Percentiles rank a stretch among this genome's conserved stretches.
These are phyloP conservation scores for Suhomyces yuchorum DNA, from an alignment of 1,139 yeast species.

Conservation along the genomic window DNA sequence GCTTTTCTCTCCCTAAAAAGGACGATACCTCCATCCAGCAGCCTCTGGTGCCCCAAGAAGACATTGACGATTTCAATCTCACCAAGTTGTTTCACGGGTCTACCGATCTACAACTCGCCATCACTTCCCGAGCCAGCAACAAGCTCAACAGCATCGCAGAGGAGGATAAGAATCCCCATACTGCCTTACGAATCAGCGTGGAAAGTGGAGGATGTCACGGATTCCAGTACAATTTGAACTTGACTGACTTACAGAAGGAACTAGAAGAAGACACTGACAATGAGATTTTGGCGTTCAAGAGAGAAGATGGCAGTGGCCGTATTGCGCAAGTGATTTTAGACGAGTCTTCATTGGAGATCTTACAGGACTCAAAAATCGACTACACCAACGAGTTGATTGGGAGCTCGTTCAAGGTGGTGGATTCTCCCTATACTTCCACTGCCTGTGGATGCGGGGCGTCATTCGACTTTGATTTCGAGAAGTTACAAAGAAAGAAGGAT, in stretches of 20 bases:
- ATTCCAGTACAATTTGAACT: conserved; percentile 79
- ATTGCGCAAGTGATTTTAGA: conserved; percentile 73
- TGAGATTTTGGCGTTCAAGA: conserved; percentile 58
- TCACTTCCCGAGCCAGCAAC: conserved; percentile 42
- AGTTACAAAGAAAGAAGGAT: conserved; percentile 32
- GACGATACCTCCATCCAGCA: background rate
- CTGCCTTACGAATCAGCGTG: conserved; percentile 76
- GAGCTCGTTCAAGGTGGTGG: conserved; percentile 86
- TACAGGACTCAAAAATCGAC: conserved; percentile 85
- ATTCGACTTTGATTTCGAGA: conserved; percentile 83
- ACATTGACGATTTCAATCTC: conserved; percentile 31
- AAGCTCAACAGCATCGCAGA: conserved; percentile 59
- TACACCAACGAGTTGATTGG: conserved; percentile 94
- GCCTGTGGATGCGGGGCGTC: conserved; percentile 98
- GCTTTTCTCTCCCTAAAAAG: conserved; percentile 24
- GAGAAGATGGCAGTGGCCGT: conserved; percentile 45
- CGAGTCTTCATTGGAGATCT: conserved; percentile 74
- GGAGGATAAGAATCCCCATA: conserved; percentile 58
- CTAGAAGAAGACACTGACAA: conserved; percentile 44
- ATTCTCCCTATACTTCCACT: conserved; percentile 86
- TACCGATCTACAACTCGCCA: conserved; percentile 41
- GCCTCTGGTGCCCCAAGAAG: conserved; percentile 24
- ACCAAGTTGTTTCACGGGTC: conserved; percentile 38
- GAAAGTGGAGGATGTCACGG: conserved; percentile 99
- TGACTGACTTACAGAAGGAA: conserved; percentile 52